Percentiles rank a stretch among this genome's conserved stretches.
Conservation (phyloP, 1,284 basidiomycete species). For the Puccinia triticina region DNA sequence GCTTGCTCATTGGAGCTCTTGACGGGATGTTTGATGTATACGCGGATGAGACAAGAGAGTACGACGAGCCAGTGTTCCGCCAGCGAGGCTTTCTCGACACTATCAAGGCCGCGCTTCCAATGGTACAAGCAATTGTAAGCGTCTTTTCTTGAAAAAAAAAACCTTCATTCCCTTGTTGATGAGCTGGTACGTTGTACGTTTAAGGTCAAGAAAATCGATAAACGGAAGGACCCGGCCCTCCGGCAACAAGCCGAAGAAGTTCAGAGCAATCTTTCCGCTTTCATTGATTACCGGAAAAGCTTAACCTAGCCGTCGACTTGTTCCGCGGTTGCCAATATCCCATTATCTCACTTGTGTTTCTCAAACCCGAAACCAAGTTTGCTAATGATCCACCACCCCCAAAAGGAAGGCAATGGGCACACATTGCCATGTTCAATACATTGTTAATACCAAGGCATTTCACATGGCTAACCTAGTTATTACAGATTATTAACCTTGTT, state of each 20-base stretch:
- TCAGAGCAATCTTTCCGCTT: slow-evolving; percentile 24
- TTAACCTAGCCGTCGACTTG: not conserved
- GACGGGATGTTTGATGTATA: slow-evolving; percentile 46
- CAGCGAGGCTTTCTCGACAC: slow-evolving; percentile 19
- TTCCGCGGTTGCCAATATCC: too few relatives aligned
- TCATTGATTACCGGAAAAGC: slow-evolving; percentile 38
- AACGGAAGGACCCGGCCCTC: slow-evolving; percentile 25
- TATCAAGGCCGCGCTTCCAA: slow-evolving; percentile 1
- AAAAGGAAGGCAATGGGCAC: too few relatives aligned
- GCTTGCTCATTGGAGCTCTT: slow-evolving; percentile 22
- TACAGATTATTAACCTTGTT: too few relatives aligned
- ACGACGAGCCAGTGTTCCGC: slow-evolving; percentile 33
- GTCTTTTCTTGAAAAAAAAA: not conserved
- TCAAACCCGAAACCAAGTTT: too few relatives aligned
- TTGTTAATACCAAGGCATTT: too few relatives aligned
- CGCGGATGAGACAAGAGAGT: slow-evolving; percentile 23
- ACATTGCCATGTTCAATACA: too few relatives aligned
- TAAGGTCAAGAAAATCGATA: slow-evolving; percentile 49
- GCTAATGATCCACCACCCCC: too few relatives aligned
- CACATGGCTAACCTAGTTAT: too few relatives aligned
- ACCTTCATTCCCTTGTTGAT: not conserved
- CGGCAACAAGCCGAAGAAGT: slow-evolving; percentile 28
- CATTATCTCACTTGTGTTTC: too few relatives aligned
- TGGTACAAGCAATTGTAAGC: slow-evolving; percentile 29
- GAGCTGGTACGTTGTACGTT: not conserved